Evolutionary conservation across 371 early-diverging fungal species (phyloP).

Genomic region (Gilbertella persicaria): DNA sequence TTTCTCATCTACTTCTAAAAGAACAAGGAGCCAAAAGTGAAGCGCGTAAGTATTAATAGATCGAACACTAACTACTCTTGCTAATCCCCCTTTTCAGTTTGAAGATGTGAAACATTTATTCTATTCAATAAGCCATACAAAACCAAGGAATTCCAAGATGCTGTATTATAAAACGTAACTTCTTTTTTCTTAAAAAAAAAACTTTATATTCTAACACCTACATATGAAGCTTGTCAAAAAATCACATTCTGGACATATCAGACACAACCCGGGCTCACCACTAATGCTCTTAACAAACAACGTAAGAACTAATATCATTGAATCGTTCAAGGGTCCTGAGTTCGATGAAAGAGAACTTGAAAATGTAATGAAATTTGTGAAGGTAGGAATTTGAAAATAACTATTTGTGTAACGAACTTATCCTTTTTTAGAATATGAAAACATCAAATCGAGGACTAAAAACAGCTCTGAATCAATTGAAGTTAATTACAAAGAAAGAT

Average conservation of each 20-base stretch:
- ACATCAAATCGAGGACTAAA: constrained; percentile 14
- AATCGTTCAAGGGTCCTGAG: constrained; percentile 15
- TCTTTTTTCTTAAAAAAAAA: constrained; percentile 13
- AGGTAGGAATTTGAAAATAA: constrained; percentile 17
- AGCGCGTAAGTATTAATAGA: constrained; percentile 13
- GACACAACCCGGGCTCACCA: constrained; percentile 16
- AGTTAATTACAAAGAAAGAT: constrained; percentile 6
- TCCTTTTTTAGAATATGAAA: constrained; percentile 16
- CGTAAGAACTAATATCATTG: constrained; percentile 13
- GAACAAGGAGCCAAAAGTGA: constrained; percentile 9
- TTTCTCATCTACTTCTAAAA: constrained; percentile 13
- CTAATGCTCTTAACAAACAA: constrained; percentile 9
- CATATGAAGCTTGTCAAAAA: constrained; percentile 18
- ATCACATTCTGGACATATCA: constrained; percentile 18
- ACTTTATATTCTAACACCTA: constrained; percentile 18
- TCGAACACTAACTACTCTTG: constrained; percentile 17
- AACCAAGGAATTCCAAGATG: constrained; percentile 4
- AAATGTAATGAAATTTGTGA: constrained; percentile 6
- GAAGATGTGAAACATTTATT: constrained; percentile 9
- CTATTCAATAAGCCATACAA: constrained; percentile 11
- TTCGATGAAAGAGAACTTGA: constrained; percentile 15
- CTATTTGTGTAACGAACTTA: constrained; percentile 16
- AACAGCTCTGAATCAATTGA: constrained; percentile 10
- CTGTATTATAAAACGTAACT: constrained; percentile 18
- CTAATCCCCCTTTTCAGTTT: constrained; percentile 19